A percentile compares a stretch with the other conserved stretches of the same genome.
Conservation (phyloP, 1,139 yeast genomes). For the Yamadazyma sp. region DNA sequence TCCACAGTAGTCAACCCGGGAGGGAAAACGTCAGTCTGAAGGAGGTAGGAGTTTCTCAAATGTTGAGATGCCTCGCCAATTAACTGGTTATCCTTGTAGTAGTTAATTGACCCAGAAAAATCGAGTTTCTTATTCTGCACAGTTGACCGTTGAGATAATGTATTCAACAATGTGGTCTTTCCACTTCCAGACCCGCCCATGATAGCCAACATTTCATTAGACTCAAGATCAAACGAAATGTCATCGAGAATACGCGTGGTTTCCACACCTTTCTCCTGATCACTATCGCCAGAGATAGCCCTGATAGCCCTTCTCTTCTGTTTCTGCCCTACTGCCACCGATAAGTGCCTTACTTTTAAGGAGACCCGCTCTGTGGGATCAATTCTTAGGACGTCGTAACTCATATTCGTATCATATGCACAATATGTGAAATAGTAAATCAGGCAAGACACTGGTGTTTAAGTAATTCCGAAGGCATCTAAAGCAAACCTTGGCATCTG, state of each 20-base stretch:
- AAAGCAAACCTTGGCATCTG: not conserved
- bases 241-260: constrained; percentile 31
- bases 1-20: constrained; percentile 74
- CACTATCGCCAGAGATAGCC: not conserved
- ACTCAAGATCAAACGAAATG: constrained; percentile 55
- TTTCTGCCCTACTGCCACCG: constrained; percentile 29
- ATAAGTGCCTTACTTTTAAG: constrained; percentile 28
- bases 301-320: not conserved
- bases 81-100: constrained; percentile 6
- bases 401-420: constrained; percentile 10
- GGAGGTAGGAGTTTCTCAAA: constrained; percentile 63
- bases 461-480: not conserved
- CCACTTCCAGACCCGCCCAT: constrained; percentile 90
- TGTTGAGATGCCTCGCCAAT: constrained; percentile 9
- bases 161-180: constrained; percentile 76
- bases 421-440: too few species aligned
- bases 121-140: constrained; percentile 28
- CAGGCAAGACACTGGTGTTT: too few species aligned
- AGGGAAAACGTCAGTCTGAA: constrained; percentile 73
- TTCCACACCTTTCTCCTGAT: constrained; percentile 4
- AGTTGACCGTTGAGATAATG: constrained; percentile 62
- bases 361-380: constrained; percentile 27
- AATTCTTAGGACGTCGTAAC: constrained; percentile 20
- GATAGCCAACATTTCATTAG: constrained; percentile 62
- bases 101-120: constrained; percentile 28